Conservation (phyloP, 495 filamentous ascomycete genomes). For the Penicillium bovifimosum region DNA sequence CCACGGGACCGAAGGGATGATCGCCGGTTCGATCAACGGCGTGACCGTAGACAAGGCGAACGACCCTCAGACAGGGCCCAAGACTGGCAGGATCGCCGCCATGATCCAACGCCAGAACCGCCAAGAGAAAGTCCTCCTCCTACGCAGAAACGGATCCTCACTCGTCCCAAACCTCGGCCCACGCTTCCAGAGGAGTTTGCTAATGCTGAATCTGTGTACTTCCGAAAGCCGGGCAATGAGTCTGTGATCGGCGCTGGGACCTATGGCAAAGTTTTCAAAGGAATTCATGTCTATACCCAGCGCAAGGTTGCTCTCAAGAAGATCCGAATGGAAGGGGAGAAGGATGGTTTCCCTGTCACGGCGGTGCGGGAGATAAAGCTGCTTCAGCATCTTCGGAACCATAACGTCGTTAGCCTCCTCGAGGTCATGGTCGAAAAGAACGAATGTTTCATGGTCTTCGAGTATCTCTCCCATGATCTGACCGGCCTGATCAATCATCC, state of each 20-base stretch:
- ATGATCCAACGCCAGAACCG: constrained; percentile 29
- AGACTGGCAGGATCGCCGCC: constrained; percentile 37
- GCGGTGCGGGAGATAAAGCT: constrained; percentile 96
- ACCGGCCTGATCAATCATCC: constrained; percentile 90
- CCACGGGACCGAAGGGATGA: constrained; percentile 28
- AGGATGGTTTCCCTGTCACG: constrained; percentile 95
- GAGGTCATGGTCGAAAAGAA: constrained; percentile 99
- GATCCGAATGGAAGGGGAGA: constrained; percentile 92
- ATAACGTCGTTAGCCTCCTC: constrained; percentile 72
- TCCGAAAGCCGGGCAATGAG: constrained; percentile 86
- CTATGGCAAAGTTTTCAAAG: constrained; percentile 98
- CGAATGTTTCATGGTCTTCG: constrained; percentile 99
- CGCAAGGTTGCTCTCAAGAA: constrained; percentile 88
- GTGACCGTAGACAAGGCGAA: constrained; percentile 37
- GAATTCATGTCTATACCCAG: constrained; percentile 90
- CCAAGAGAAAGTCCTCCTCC: constrained; percentile 18
- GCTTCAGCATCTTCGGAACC: constrained; percentile 85
- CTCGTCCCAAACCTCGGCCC: constrained; percentile 65
- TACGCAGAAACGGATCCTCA: constrained; percentile 65
- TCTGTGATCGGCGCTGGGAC: constrained; percentile 91
- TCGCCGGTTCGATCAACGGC: constrained; percentile 31
- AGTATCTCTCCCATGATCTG: constrained; percentile 94
- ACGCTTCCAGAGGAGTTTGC: constrained; percentile 64
- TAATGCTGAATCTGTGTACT: constrained; percentile 80
- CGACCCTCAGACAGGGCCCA: constrained; percentile 23